Evolutionary conservation across 306 rosid species (phyloP), one percentile per base, ranked within the genome.

Genomic region (Citrullus mucosospermus): DNA sequence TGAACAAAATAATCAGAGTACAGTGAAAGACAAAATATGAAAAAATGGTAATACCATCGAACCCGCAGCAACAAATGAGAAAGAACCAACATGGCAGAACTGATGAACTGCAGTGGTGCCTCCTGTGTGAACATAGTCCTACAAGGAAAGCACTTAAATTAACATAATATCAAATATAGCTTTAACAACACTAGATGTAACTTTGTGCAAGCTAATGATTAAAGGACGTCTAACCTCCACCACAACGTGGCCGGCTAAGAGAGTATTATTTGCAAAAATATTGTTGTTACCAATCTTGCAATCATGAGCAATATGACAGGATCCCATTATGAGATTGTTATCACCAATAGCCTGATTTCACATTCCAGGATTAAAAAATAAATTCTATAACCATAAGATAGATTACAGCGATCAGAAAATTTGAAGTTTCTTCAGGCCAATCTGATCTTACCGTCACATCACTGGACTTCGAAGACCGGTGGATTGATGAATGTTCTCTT

Each of bases 261-360:
- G 95, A 56, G 99, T 95, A 72, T 81, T 89, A 69, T 95, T 95
- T 20, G 97, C 99, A 82, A 95, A 88, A 82, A 95, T 92, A 80
- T 88, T 88, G 82, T 80, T 75, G 87, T 81, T 85, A 34, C 99
- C 97, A 58, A 95, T 77, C 86, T 92, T 95, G 88, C 97, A 95
- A 80, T 95, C 97, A 78, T 92, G 97, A 79, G 99, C 99, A 82
- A 95, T 88, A 85, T 91, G 99, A 88, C 96, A 89, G 62, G 96
- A 90, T 63, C 99, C 99, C 99, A 95, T 95, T 66, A 95, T 91
- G 59, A 95, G 93, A 91, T 95, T 95, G 79, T 81, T 86, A 62
- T 90, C 85, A 22, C 99, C 96, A 83, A 95, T 85, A 82, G 90
- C 96, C 97, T 95, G 91, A 73, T 79, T 75, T 75, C 60, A 84